Conservation (phyloP, 2,329 filamentous ascomycete species). For the Samsoniella hepiali region DNA sequence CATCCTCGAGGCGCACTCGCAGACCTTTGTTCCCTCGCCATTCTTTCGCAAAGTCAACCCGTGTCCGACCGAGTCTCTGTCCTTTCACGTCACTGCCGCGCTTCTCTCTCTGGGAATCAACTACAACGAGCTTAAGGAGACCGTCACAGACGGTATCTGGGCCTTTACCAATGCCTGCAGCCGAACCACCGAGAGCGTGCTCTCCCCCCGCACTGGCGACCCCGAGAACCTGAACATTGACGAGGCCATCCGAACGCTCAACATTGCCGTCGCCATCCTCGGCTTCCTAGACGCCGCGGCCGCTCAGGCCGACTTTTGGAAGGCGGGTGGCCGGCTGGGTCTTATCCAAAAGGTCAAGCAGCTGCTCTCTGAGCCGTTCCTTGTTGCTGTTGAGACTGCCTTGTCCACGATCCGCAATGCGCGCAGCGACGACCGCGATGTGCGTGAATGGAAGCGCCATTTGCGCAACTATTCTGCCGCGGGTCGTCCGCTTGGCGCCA, state of each 20-base stretch:
- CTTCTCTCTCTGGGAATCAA: constrained; percentile 76
- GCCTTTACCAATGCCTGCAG: constrained; percentile 71
- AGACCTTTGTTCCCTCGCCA: constrained; percentile 74
- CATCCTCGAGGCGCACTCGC: constrained; percentile 77
- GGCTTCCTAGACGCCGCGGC: constrained; percentile 86
- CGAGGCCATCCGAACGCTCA: constrained; percentile 66
- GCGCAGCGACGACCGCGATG: constrained; percentile 58
- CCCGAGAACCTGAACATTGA: constrained; percentile 59
- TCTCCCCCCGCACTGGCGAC: constrained; percentile 51
- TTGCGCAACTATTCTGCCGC: constrained; percentile 76
- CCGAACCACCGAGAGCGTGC: constrained; percentile 54
- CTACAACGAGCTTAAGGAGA: constrained; percentile 65
- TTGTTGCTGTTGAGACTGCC: constrained; percentile 82
- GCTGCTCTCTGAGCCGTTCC: constrained; percentile 78
- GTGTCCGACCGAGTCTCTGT: constrained; percentile 82
- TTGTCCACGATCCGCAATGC: constrained; percentile 87
- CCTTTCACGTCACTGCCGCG: constrained; percentile 74
- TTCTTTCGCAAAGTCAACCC: constrained; percentile 80
- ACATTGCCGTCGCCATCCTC: constrained; percentile 78
- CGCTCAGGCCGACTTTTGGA: constrained; percentile 78
- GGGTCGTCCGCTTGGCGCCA: constrained; percentile 80
- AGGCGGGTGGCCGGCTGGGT: constrained; percentile 65
- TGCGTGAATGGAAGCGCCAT: constrained; percentile 86
- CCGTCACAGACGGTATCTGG: constrained; percentile 64
- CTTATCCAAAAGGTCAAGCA: constrained; percentile 69